phyloP scores from a whole-genome alignment of 2,329 filamentous ascomycete species.

The Teratosphaeriaceae sp. region DNA sequence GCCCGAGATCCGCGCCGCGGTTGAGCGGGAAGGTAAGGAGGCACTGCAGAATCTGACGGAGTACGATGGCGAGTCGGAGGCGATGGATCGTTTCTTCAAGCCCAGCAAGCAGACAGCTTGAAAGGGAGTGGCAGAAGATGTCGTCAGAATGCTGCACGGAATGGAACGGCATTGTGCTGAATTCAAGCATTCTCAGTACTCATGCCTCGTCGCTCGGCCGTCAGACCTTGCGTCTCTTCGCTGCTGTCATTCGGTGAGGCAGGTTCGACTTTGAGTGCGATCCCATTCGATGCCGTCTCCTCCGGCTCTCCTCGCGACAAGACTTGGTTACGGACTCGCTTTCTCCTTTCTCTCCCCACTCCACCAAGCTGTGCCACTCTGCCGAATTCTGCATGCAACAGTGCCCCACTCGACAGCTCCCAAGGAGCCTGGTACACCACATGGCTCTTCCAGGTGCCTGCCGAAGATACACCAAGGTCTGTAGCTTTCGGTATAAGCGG shows the following conservation, averaged over 20 bases:
- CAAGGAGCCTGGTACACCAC: conserved; percentile 43
- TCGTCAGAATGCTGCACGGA: not conserved
- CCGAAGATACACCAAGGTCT: too few species aligned
- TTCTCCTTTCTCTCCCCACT: conserved; percentile 9
- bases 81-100: conserved; percentile 48
- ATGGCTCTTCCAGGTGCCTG: conserved; percentile 42
- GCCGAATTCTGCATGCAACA: conserved; percentile 9
- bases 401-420: conserved; percentile 31
- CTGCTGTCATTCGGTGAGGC: too few species aligned
- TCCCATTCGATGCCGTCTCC: not conserved
- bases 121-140: too few species aligned
- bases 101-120: conserved; percentile 8
- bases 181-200: too few species aligned
- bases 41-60: conserved; percentile 46
- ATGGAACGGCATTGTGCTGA: too few species aligned
- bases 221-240: not conserved
- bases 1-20: conserved; percentile 43
- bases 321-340: not conserved
- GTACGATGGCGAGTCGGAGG: conserved; percentile 50
- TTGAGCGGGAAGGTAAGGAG: conserved; percentile 47
- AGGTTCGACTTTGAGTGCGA: too few species aligned
- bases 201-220: too few species aligned
- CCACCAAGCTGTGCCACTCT: conserved; percentile 11
- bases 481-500: too few species aligned
- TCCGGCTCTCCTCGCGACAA: not conserved